These are phyloP conservation scores for Mucor racemosus DNA, from an alignment of 371 early-diverging fungal genomes.

Conservation along the genomic window DNA sequence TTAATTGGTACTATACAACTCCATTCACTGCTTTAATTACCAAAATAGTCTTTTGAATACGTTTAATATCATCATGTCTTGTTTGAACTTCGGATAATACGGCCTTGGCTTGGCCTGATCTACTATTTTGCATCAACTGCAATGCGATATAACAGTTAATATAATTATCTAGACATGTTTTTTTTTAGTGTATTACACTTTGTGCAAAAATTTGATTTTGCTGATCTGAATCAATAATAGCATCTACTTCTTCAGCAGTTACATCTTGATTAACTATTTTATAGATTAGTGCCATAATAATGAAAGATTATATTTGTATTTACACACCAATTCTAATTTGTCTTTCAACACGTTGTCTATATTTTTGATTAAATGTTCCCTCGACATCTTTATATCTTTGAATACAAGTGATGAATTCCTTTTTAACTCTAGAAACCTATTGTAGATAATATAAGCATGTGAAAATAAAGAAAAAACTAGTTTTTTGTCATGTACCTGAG, in stretches of 20 bases:
- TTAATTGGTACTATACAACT: background rate
- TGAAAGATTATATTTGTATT: no score
- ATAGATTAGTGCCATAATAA: background rate
- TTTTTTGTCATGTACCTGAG: slow-evolving; percentile 27
- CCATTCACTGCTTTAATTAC: slow-evolving; percentile 40
- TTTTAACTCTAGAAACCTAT: slow-evolving; percentile 75
- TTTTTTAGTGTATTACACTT: slow-evolving; percentile 53
- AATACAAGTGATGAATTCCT: slow-evolving; percentile 84
- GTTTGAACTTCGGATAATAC: slow-evolving; percentile 86
- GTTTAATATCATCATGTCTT: slow-evolving; percentile 86
- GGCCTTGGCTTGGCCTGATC: slow-evolving; percentile 79
- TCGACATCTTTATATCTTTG: slow-evolving; percentile 83
- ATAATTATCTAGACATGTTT: background rate
- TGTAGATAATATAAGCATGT: background rate
- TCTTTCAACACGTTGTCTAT: slow-evolving; percentile 83
- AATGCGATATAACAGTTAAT: background rate
- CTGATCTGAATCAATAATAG: slow-evolving; percentile 75
- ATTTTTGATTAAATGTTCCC: slow-evolving; percentile 80
- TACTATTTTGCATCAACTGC: slow-evolving; percentile 74
- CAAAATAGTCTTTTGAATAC: slow-evolving; percentile 84
- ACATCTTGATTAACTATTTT: slow-evolving; percentile 83
- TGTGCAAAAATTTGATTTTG: slow-evolving; percentile 84
- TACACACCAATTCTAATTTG: slow-evolving; percentile 82
- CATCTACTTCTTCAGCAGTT: slow-evolving; percentile 79
- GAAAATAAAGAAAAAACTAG: background rate